Evolutionary conservation across 441 rosid genomes (phyloP), one percentile per base, ranked within the genome.

Genomic region (Mallotus japonicus): DNA sequence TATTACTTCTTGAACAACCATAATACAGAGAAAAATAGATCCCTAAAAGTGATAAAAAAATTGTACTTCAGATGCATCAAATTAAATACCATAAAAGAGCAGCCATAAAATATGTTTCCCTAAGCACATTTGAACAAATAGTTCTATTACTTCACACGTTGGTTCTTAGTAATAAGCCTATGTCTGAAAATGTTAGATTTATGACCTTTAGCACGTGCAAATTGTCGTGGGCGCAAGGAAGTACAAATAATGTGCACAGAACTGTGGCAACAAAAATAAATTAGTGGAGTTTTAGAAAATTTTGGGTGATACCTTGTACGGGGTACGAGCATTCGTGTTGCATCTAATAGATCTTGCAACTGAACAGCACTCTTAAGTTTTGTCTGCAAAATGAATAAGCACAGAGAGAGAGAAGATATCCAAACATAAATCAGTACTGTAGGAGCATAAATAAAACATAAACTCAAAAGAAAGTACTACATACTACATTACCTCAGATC

Each of bases 311-410:
- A 96, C 99, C 99, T 90, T 81, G 90, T 73, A 80, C 98, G 97
- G 67, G 99, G 99, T 63, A 96, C 99, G 74, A 96, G 89, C 77
- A 87, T 88, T 77, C 99, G 85, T 73, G 99, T 96, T 70, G 99
- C 99, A 83, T 96, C 99, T 81, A 96, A 84, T 73, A 96, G 83
- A 87, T 96, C 99, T 90, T 96, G 99, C 88, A 96, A 79, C 83
- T 96, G 98, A 79, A 96, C 84, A 42, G 99, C 99, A 83, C 90
- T 94, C 85, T 96, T 96, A 67, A 96, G 99, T 84, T 94, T 96
- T 73, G 99, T 96, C 99, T 96, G 89, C 73, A 73, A 80, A 67
- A 73, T 60, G 14, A 69, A 61, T 53, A 61, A 66, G 9, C 28
- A 40, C 6, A n/a, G 46, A 42, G 49, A 12, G 6, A 24, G 13